A percentile compares a stretch with the other conserved stretches of the same genome.
phyloP scores from a whole-genome alignment of 495 filamentous ascomycete genomes.

The Viridothelium virens region DNA sequence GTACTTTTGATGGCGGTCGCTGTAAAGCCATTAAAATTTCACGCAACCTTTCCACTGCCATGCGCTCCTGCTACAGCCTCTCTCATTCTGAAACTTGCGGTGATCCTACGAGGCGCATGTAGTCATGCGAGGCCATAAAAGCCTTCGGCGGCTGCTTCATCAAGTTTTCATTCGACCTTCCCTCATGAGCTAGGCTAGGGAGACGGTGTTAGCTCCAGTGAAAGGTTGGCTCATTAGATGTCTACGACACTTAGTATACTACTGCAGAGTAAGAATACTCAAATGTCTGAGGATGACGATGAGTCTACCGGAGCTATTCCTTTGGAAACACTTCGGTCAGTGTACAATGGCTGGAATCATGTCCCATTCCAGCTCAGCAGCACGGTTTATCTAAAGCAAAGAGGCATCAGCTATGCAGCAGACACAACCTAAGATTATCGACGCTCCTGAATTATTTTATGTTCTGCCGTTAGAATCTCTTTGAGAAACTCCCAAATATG shows the following conservation, averaged over 20 bases:
- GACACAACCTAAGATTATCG: background rate
- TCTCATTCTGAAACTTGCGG: no score
- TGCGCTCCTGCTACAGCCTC: background rate
- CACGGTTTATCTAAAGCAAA: background rate
- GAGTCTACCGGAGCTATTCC: background rate
- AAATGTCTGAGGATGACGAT: background rate
- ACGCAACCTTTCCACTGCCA: background rate
- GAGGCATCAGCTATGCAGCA: background rate
- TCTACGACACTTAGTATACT: background rate
- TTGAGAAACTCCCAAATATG: background rate
- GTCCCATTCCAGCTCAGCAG: background rate
- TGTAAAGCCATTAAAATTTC: background rate
- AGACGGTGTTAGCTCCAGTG: background rate
- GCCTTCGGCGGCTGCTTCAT: no score
- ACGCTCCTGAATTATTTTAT: background rate
- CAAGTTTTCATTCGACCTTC: background rate
- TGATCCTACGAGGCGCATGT: no score
- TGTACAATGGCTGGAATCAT: background rate
- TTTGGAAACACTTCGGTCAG: background rate
- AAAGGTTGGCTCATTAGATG: background rate
- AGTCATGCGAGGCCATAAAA: no score
- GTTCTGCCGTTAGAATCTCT: background rate
- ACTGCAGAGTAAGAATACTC: background rate
- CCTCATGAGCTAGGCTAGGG: background rate
- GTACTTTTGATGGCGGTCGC: background rate